These are phyloP conservation scores for Coniochaeta hoffmannii DNA, from an alignment of 2,329 filamentous ascomycete species.

Conservation along the genomic window DNA sequence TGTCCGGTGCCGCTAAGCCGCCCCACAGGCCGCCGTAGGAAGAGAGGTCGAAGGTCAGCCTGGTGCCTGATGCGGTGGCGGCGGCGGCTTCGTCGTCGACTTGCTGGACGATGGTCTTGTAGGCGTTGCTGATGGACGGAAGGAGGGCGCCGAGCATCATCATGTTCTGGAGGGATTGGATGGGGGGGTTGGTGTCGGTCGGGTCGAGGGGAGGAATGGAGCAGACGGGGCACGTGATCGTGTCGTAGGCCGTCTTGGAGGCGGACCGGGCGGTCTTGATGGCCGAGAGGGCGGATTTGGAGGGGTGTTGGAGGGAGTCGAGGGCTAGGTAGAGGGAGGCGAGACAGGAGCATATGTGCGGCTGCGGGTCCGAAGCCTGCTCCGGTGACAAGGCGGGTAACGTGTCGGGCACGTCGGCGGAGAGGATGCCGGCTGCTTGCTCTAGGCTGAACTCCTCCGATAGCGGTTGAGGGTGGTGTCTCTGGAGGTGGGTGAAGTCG, in stretches of 20 bases:
- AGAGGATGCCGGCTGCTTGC: constrained; percentile 1
- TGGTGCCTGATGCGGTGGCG: constrained; percentile 35
- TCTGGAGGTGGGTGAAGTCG: constrained; percentile 10
- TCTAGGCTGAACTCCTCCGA: background rate
- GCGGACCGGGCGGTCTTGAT: constrained; percentile 41
- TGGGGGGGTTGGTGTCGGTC: constrained; percentile 23
- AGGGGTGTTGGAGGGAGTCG: constrained; percentile 39
- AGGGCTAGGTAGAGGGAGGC: constrained; percentile 42
- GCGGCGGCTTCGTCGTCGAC: constrained; percentile 42
- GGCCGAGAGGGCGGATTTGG: constrained; percentile 34
- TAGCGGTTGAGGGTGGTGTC: background rate
- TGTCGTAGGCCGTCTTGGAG: constrained; percentile 39
- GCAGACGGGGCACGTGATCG: constrained; percentile 44
- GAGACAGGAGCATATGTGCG: constrained; percentile 36
- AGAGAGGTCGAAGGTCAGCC: constrained; percentile 35
- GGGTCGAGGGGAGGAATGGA: constrained; percentile 29
- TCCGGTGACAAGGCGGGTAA: background rate
- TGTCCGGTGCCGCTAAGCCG: constrained; percentile 13
- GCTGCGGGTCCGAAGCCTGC: background rate
- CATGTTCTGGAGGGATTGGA: constrained; percentile 48
- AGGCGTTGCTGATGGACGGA: constrained; percentile 50
- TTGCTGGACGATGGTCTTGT: constrained; percentile 45
- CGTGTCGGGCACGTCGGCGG: background rate
- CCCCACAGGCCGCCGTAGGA: constrained; percentile 43
- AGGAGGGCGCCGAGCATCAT: constrained; percentile 53